A percentile compares a stretch with the other conserved stretches of the same genome.
Evolutionary conservation across 164 flowering plant species (phyloP).

Genomic region (Vitis riparia): DNA sequence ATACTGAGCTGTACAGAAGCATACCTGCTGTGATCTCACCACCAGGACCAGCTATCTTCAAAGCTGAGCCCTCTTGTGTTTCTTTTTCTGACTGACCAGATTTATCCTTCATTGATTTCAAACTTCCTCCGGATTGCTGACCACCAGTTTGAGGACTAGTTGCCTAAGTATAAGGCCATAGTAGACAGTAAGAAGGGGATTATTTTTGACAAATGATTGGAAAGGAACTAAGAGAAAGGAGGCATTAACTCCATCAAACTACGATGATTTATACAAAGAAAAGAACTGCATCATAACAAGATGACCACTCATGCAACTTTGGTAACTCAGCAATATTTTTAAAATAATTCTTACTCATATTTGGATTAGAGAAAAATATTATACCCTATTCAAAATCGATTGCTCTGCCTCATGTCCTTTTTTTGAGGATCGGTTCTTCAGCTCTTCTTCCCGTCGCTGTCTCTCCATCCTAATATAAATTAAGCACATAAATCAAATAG

Average conservation of each 20-base stretch:
- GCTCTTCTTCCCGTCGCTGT: slow-evolving; percentile 94
- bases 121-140: slow-evolving; percentile 69
- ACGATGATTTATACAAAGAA: not conserved
- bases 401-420: slow-evolving; percentile 88
- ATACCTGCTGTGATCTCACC: slow-evolving; percentile 97
- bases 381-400: slow-evolving; percentile 71
- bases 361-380: slow-evolving; percentile 5
- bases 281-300: not conserved
- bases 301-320: not conserved
- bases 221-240: slow-evolving; percentile 1
- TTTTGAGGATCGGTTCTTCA: slow-evolving; percentile 66
- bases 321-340: not conserved
- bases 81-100: slow-evolving; percentile 71
- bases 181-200: too few relatives aligned
- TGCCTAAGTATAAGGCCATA: slow-evolving; percentile 43
- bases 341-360: not conserved
- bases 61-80: slow-evolving; percentile 61
- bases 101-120: slow-evolving; percentile 93
- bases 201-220: too few relatives aligned
- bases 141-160: slow-evolving; percentile 91
- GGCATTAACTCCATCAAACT: not conserved
- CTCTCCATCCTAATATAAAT: slow-evolving; percentile 80
- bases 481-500: slow-evolving; percentile 5
- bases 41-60: slow-evolving; percentile 88
- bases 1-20: not conserved